Conservation (phyloP, 495 filamentous ascomycete genomes). For the Podospora sp. region DNA sequence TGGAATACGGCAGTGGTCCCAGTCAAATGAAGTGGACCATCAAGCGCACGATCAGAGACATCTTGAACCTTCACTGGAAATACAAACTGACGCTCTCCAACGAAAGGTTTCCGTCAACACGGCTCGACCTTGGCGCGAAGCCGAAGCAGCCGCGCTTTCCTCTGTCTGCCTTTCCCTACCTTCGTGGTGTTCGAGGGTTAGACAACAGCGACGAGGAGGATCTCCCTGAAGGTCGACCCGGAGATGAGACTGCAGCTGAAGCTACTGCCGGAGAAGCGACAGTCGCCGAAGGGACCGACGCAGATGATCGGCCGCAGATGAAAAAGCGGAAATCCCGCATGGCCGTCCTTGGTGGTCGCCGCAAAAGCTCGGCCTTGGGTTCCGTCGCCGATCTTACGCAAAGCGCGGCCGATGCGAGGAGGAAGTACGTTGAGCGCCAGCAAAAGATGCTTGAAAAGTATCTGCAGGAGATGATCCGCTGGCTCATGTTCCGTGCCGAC, state of each 20-base stretch:
- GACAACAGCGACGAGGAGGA: slow-evolving; percentile 79
- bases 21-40: slow-evolving; percentile 98
- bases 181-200: slow-evolving; percentile 78
- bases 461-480: slow-evolving; percentile 89
- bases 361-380: slow-evolving; percentile 37
- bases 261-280: slow-evolving; percentile 42
- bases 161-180: slow-evolving; percentile 86
- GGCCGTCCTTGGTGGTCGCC: slow-evolving; percentile 47
- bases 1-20: slow-evolving; percentile 95
- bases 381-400: slow-evolving; percentile 32
- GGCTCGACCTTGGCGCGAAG: slow-evolving; percentile 42
- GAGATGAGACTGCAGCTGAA: slow-evolving; percentile 55
- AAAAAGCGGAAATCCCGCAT: slow-evolving; percentile 67
- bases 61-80: slow-evolving; percentile 87
- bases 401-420: slow-evolving; percentile 36
- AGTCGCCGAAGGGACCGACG: slow-evolving; percentile 45
- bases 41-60: slow-evolving; percentile 81
- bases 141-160: slow-evolving; percentile 87
- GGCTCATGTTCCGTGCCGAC: slow-evolving; percentile 93
- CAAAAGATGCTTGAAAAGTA: slow-evolving; percentile 87
- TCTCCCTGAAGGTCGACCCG: slow-evolving; percentile 50
- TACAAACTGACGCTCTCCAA: slow-evolving; percentile 84
- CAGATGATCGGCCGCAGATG: slow-evolving; percentile 41
- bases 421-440: slow-evolving; percentile 64
- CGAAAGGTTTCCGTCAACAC: slow-evolving; percentile 66